Percentiles rank a stretch among this genome's conserved stretches.
phyloP scores from a whole-genome alignment of 768 basidiomycete species.

The Guyanaporus albipodus region DNA sequence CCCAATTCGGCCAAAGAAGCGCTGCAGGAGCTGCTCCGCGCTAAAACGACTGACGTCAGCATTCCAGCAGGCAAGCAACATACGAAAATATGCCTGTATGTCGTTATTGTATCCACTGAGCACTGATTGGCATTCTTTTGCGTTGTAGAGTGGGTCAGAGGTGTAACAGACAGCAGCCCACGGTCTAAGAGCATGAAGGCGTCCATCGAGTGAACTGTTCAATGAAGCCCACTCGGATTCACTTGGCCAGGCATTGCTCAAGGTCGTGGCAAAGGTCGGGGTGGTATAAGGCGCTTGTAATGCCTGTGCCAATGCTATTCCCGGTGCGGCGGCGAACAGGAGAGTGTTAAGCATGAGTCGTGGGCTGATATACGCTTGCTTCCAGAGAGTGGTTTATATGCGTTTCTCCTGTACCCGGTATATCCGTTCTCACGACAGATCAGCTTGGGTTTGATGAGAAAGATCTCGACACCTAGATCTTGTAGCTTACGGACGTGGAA shows the following conservation, averaged over 20 bases:
- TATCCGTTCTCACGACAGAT: too few relatives aligned
- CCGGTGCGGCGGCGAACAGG: not conserved
- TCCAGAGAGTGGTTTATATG: not conserved
- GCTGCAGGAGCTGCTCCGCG: constrained; percentile 18
- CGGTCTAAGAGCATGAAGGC: constrained; percentile 16
- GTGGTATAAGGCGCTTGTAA: constrained; percentile 8
- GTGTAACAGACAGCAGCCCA: constrained; percentile 23
- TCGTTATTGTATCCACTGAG: constrained; percentile 15
- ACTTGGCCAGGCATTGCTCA: constrained; percentile 8
- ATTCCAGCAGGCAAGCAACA: not conserved
- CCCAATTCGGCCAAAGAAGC: constrained; percentile 24
- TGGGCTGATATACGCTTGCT: not conserved
- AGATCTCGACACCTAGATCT: too few relatives aligned
- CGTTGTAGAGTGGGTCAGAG: constrained; percentile 16
- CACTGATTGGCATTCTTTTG: constrained; percentile 13
- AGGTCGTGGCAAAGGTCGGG: constrained; percentile 3
- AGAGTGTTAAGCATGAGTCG: constrained; percentile 1
- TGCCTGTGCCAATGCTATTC: not conserved
- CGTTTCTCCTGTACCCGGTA: not conserved
- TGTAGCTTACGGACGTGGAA: too few relatives aligned
- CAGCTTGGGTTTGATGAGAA: too few relatives aligned
- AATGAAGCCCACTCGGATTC: constrained; percentile 8
- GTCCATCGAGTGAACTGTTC: constrained; percentile 16
- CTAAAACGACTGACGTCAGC: constrained; percentile 3
- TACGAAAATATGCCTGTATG: constrained; percentile 6